Evolutionary conservation across 257 asterid species (phyloP).

Genomic region (Solanum chilense): DNA sequence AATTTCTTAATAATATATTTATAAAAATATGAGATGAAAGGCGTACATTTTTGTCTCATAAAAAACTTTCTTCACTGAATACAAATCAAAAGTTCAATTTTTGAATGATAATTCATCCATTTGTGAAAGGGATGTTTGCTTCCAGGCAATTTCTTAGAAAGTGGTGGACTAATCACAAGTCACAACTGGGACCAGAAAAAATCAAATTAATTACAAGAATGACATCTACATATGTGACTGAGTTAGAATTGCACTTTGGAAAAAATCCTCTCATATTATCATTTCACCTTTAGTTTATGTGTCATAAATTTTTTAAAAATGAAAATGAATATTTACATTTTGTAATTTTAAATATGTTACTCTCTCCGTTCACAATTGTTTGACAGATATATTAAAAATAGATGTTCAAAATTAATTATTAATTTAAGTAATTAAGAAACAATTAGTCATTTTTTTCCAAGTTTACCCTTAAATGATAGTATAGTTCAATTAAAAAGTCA

Average conservation of each 20-base stretch:
- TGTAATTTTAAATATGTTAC: no score
- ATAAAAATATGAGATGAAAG: no score
- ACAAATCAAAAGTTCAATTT: neutral
- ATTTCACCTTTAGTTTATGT: neutral
- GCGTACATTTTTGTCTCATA: neutral
- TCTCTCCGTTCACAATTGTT: no score
- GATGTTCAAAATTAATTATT: no score
- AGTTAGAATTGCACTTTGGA: neutral
- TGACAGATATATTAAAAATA: no score
- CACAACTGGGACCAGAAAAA: neutral
- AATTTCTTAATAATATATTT: no score
- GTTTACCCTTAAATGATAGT: no score
- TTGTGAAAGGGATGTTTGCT: neutral
- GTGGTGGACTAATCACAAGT: neutral
- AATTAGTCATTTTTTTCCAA: no score
- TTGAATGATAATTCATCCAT: neutral
- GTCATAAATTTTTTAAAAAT: rapidly evolving
- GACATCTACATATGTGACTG: neutral
- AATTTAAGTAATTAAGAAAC: no score
- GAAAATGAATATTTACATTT: neutral
- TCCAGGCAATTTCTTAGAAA: neutral
- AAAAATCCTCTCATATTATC: neutral
- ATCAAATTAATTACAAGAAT: neutral
- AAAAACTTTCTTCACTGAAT: neutral
- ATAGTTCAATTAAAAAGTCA: no score